Base-by-base conservation (phyloP, 495 filamentous ascomycete species). In the Tuber umbilicatum region DNA sequence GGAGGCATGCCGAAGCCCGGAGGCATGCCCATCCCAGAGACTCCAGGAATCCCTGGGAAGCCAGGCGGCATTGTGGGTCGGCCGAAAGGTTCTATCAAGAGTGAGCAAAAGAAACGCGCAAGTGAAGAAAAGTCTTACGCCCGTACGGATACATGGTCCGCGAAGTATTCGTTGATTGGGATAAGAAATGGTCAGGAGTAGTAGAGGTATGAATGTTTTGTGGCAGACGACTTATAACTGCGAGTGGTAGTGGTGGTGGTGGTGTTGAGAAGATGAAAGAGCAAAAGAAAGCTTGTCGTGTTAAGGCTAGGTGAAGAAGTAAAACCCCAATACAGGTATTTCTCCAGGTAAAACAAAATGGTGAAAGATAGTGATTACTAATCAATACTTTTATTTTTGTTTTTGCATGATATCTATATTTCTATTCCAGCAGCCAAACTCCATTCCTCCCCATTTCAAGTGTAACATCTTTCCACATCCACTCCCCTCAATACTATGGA, bases 1-100 rank as follows among this genome's bases (percentile, higher is more conserved):
- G 73, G 72, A 70, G 72, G 83, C 90, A 85, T 88, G 93, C 94
- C 93, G 89, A 97, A 89, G 82, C 92, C 93, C 73, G 94, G 93
- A 73, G 94, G 92, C 89, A 97, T 89, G 74, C 87, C 88, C 84
- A 89, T 95, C 72, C 89, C 88, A 23, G 93, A 92, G 75, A 79
- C 74, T 0, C 76, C 76, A 17, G 77, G 76, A 70, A 78, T 76
- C 17, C 74, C 72, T 69, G 79, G 73, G 70, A 82, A 80, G 73
- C 80, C 80, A 31, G 80, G 80, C 17, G 80, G 80, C 80, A 82
- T 82, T 39, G 76, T 73, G 64, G 81, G 80, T 50, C 81, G 77
- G 73, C 80, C 80, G 70, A 79, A 80, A 40, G 60, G 74, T 78
- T 75, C 80, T 76, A 40, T 74, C 73, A 45, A 69, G 72, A 67